Evolutionary conservation across 2,329 filamentous ascomycete species (phyloP), one percentile per base, ranked within the genome.

Genomic region (Aspergillus quadricinctus): DNA sequence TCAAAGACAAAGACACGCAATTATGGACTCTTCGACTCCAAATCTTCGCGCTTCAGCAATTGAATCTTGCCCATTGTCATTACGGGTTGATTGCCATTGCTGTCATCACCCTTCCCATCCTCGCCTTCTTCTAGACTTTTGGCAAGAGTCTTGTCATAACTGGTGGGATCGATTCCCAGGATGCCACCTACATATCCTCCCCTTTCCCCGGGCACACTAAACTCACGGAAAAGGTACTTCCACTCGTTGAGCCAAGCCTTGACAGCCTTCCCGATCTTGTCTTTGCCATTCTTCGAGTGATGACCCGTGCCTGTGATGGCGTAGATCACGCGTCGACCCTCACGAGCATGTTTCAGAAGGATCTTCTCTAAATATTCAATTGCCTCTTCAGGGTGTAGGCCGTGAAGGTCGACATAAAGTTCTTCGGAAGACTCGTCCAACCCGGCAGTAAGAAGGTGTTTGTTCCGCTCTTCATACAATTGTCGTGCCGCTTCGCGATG

Each of bases 211-310:
- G 92, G 92, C 9, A 97, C 92, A 40, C 89, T 94, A 75, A 99
- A 99, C 75, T 99, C 94, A 54, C 93, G 88, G 76, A 93, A 99
- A 0, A 90, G 89, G 71, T 97, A 99, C 60, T 90, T 86, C 92
- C 92, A 96, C 72, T 97, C 93, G 69, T 93, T 95, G 54, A 99
- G 79, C 77, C 95, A 97, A 63, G 84, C 86, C 54, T 94, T 88
- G 60, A 97, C 87, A 1, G 92, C 92, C 76, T 96, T 96, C 69
- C 93, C 93, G 37, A 99, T 90, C 77, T 99, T 99, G 75, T 99
- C 94, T 74, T 97, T 97, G 67, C 94, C 93, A 70, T 97, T 97
- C 80, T 97, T 97, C 72, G 90, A 96, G 76, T 99, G 94, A 69
- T 97, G 92, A 3, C 93, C 94, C 1, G 93, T 97, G 48, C 94